Conservation (phyloP, 495 filamentous ascomycete species). For the Umbilicaria muhlenbergii region DNA sequence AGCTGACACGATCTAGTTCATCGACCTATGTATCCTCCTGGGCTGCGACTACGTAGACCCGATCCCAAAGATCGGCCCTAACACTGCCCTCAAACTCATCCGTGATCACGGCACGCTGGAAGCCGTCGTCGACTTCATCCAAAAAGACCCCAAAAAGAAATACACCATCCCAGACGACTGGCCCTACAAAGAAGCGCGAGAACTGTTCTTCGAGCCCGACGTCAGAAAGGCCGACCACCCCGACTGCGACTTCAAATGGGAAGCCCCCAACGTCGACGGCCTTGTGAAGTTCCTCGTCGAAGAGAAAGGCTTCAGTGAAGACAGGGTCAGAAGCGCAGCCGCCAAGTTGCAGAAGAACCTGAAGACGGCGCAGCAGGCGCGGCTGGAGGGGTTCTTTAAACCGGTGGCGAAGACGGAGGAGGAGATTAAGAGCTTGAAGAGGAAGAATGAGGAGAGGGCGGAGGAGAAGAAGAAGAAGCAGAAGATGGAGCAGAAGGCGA, state of each 20-base stretch:
- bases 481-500: slow-evolving; percentile 72
- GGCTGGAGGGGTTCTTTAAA: slow-evolving; percentile 97
- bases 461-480: slow-evolving; percentile 86
- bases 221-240: slow-evolving; percentile 73
- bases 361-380: slow-evolving; percentile 75
- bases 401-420: slow-evolving; percentile 74
- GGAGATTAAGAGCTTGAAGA: slow-evolving; percentile 68
- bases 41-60: slow-evolving; percentile 97
- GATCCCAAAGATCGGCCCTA: slow-evolving; percentile 82
- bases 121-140: slow-evolving; percentile 62
- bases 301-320: slow-evolving; percentile 95
- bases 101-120: slow-evolving; percentile 78
- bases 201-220: slow-evolving; percentile 80
- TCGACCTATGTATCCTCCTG: slow-evolving; percentile 94
- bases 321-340: slow-evolving; percentile 67
- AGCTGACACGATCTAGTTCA: slow-evolving; percentile 43
- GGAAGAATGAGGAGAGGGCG: slow-evolving; percentile 82
- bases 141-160: slow-evolving; percentile 59
- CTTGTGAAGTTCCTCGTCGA: slow-evolving; percentile 74
- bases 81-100: slow-evolving; percentile 82
- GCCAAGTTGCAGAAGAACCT: slow-evolving; percentile 68
- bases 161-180: slow-evolving; percentile 80
- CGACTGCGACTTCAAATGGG: slow-evolving; percentile 95
- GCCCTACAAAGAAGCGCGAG: slow-evolving; percentile 83
- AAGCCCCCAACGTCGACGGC: slow-evolving; percentile 77